Percentiles rank a stretch among this genome's conserved stretches.
phyloP scores from a whole-genome alignment of 805 yeast species.

The Candida vaughaniae region DNA sequence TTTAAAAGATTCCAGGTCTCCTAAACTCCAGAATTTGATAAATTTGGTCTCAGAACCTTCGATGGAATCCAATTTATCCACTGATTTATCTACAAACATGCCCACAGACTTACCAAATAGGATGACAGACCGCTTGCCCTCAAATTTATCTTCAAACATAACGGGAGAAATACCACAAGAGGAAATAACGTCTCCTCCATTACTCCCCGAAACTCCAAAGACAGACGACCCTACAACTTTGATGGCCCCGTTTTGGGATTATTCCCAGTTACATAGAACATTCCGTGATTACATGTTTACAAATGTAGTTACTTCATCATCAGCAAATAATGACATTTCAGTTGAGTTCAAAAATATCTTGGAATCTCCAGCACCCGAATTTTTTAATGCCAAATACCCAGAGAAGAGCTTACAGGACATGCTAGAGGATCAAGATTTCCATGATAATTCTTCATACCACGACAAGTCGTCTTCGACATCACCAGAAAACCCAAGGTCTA shows the following conservation, averaged over 20 bases:
- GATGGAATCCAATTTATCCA: no score
- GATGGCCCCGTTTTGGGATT: conserved; percentile 15
- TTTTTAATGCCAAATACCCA: conserved; percentile 5
- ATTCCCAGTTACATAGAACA: conserved; percentile 30
- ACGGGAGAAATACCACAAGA: conserved; percentile 1
- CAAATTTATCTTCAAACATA: not conserved
- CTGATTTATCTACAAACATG: no score
- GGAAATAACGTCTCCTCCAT: not conserved
- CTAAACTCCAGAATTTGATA: conserved; percentile 11
- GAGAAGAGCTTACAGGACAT: conserved; percentile 10
- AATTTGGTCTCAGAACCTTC: no score
- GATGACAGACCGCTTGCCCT: no score
- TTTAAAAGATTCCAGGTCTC: conserved; percentile 4
- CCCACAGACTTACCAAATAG: no score
- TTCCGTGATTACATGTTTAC: conserved; percentile 41
- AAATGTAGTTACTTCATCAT: conserved; percentile 20
- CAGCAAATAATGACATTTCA: conserved; percentile 6
- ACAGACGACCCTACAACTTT: no score
- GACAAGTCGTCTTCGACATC: conserved; percentile 10
- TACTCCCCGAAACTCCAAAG: conserved; percentile 9
- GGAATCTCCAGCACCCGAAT: conserved; percentile 11
- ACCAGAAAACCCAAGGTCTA: not conserved
- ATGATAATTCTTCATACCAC: conserved; percentile 21
- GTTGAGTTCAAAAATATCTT: conserved; percentile 12
- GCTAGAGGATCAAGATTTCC: conserved; percentile 14